These are phyloP conservation scores for Salvia sclarea DNA, from an alignment of 305 asterid genomes.

Conservation along the genomic window DNA sequence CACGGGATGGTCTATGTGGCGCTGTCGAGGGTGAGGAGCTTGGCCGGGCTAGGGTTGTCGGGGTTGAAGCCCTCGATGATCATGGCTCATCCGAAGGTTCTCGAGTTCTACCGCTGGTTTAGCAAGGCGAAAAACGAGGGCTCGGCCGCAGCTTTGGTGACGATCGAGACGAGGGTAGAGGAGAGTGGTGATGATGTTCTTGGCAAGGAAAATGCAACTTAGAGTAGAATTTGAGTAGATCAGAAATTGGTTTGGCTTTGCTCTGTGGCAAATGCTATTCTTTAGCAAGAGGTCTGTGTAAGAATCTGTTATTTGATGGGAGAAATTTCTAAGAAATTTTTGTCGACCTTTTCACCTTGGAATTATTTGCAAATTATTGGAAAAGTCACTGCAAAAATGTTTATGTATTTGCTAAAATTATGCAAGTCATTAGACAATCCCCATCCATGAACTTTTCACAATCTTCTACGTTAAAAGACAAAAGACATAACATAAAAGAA, in stretches of 20 bases:
- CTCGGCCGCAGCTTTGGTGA: constrained; percentile 23
- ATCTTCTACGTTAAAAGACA: too few species aligned
- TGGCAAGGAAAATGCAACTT: not conserved
- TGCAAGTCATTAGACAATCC: too few species aligned
- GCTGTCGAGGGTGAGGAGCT: constrained; percentile 64
- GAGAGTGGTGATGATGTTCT: constrained; percentile 5
- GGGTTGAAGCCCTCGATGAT: constrained; percentile 55
- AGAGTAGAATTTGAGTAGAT: not conserved
- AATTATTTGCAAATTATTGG: too few species aligned
- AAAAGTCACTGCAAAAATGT: too few species aligned
- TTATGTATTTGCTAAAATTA: too few species aligned
- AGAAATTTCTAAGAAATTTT: too few species aligned
- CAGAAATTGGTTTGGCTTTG: not conserved
- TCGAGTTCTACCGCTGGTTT: constrained; percentile 54
- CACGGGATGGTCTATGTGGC: constrained; percentile 87
- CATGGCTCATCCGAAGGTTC: constrained; percentile 70
- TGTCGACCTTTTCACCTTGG: too few species aligned
- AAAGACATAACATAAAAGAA: too few species aligned
- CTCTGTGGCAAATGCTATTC: not conserved
- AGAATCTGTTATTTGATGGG: not conserved
- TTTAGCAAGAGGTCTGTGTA: not conserved
- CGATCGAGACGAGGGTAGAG: constrained; percentile 25
- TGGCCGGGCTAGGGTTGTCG: constrained; percentile 60
- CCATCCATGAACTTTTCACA: too few species aligned
- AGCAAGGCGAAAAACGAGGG: constrained; percentile 25